Evolutionary conservation across 2,329 filamentous ascomycete genomes (phyloP).

Genomic region (Aschersonia sp.): DNA sequence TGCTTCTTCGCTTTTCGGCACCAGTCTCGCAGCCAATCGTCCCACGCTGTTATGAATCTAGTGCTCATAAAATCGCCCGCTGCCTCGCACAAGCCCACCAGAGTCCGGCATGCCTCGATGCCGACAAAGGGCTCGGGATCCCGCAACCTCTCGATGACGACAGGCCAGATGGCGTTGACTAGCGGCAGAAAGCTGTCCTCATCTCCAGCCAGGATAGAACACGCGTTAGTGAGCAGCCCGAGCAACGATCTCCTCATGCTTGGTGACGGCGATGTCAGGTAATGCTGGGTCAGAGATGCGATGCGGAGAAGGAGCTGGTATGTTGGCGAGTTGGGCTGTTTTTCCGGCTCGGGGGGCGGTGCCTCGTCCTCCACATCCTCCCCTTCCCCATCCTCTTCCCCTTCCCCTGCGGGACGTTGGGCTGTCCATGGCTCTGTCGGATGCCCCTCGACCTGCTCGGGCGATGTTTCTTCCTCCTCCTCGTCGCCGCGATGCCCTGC

Average conservation of each 20-base stretch:
- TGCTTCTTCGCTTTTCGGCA: slow-evolving; percentile 27
- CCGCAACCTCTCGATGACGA: slow-evolving; percentile 52
- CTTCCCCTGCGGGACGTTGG: slow-evolving; percentile 16
- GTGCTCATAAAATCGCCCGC: slow-evolving; percentile 71
- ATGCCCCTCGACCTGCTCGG: slow-evolving; percentile 10
- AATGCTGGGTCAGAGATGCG: slow-evolving; percentile 71
- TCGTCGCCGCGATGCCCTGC: no score
- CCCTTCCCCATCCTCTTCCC: slow-evolving; percentile 7
- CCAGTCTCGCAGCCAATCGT: slow-evolving; percentile 35
- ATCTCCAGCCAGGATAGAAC: slow-evolving; percentile 56
- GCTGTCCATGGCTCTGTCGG: slow-evolving; percentile 22
- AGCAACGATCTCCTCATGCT: slow-evolving; percentile 67
- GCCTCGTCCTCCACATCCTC: slow-evolving; percentile 8
- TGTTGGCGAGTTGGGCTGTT: slow-evolving; percentile 57
- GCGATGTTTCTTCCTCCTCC: background rate
- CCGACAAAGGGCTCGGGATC: slow-evolving; percentile 55
- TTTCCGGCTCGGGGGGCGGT: slow-evolving; percentile 26
- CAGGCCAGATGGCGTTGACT: slow-evolving; percentile 82
- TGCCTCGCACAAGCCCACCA: slow-evolving; percentile 52
- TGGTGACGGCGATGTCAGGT: slow-evolving; percentile 74
- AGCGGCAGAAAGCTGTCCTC: slow-evolving; percentile 78
- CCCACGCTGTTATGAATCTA: slow-evolving; percentile 63
- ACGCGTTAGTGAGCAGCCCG: slow-evolving; percentile 57
- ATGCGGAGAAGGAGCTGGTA: slow-evolving; percentile 75
- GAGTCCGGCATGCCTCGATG: slow-evolving; percentile 52